phyloP scores from a whole-genome alignment of 2,329 filamentous ascomycete species.

The Penicillium hesseltinei region DNA sequence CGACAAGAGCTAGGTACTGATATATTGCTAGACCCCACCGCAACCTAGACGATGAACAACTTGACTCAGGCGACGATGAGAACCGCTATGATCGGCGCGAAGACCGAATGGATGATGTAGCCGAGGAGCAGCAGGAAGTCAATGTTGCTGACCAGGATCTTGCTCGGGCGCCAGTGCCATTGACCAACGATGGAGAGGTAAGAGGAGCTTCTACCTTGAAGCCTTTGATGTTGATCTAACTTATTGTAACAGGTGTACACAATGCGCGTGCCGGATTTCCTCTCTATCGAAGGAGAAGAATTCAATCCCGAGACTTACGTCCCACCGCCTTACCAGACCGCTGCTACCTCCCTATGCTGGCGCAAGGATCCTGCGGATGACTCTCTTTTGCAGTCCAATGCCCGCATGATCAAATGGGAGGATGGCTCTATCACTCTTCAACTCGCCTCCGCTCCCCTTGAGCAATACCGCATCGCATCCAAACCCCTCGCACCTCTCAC shows the following conservation, averaged over 20 bases:
- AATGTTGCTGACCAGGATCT: constrained; percentile 57
- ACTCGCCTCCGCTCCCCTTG: constrained; percentile 59
- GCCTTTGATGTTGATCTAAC: constrained; percentile 5
- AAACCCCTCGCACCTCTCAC: constrained; percentile 59
- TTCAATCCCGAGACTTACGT: constrained; percentile 62
- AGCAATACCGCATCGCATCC: constrained; percentile 60
- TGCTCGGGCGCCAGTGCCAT: constrained; percentile 57
- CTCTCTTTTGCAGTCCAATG: constrained; percentile 61
- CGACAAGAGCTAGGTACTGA: constrained; percentile 1
- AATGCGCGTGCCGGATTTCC: constrained; percentile 62
- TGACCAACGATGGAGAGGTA: constrained; percentile 46
- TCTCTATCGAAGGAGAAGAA: constrained; percentile 60
- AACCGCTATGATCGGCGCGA: constrained; percentile 53
- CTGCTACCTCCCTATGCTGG: constrained; percentile 65
- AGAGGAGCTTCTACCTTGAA: background rate
- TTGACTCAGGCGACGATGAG: constrained; percentile 64
- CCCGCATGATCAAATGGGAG: constrained; percentile 64
- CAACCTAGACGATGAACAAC: constrained; percentile 59
- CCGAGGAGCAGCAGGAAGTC: constrained; percentile 46
- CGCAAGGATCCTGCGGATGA: constrained; percentile 61
- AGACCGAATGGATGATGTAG: constrained; percentile 47
- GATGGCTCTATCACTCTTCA: constrained; percentile 66
- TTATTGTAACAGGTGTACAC: constrained; percentile 52
- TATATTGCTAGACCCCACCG: constrained; percentile 35
- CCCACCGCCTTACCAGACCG: constrained; percentile 61